Percentiles rank a stretch among this genome's conserved stretches.
Evolutionary conservation across 257 asterid genomes (phyloP).

Genomic region (Solanum corneliomulleri): DNA sequence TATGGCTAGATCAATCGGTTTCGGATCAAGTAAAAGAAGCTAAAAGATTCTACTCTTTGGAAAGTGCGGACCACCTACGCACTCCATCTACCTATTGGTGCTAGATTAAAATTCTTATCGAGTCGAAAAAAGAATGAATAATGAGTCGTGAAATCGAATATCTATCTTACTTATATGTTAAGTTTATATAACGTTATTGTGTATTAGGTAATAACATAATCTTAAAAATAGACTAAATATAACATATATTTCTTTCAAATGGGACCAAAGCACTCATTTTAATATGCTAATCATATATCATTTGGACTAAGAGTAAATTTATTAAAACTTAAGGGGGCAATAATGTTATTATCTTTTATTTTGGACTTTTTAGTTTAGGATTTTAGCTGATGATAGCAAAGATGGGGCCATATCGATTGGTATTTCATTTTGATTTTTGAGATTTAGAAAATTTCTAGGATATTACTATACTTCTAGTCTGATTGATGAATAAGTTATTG

Average conservation of each 20-base stretch:
- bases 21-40: not conserved
- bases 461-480: not conserved
- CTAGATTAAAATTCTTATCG: not conserved
- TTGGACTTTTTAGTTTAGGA: constrained; percentile 9
- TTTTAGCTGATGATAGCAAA: constrained; percentile 3
- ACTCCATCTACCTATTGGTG: not conserved
- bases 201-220: not conserved
- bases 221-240: not conserved
- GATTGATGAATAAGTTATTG: not conserved
- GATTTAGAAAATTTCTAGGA: not conserved
- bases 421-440: not conserved
- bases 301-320: not conserved
- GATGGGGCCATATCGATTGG: not conserved
- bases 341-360: not conserved
- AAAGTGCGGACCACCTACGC: not conserved
- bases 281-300: not conserved
- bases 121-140: not conserved
- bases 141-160: accelerated
- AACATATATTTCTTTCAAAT: not conserved
- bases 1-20: not conserved
- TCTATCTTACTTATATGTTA: not conserved
- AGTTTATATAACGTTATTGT: not conserved
- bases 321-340: not conserved
- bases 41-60: not conserved
- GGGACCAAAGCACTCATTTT: not conserved